A percentile compares a stretch with the other conserved stretches of the same genome.
Conservation (phyloP, 257 asterid genomes). For the Capsicum pubescens region DNA sequence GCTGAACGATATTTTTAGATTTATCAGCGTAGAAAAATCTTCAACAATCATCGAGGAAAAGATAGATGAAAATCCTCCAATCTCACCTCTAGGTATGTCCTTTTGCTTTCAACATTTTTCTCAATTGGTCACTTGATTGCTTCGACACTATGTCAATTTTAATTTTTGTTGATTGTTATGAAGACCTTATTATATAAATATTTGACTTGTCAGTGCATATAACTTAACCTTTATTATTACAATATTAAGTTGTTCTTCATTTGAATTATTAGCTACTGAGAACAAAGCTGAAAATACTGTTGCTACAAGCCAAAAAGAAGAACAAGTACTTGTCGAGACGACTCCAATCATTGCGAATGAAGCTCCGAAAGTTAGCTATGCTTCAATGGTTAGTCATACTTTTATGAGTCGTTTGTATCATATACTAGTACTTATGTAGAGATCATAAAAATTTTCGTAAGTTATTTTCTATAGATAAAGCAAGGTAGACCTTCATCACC, state of each 20-base stretch:
- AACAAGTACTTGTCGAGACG: not conserved
- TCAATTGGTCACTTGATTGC: too few relatives aligned
- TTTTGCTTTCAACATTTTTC: not conserved
- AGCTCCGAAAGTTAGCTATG: not conserved
- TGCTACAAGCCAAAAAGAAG: too few relatives aligned
- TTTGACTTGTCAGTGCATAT: not conserved
- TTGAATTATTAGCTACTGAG: not conserved
- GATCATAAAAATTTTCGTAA: too few relatives aligned
- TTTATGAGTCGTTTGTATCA: too few relatives aligned
- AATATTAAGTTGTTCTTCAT: not conserved
- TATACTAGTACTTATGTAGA: too few relatives aligned
- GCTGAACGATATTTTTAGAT: slow-evolving; percentile 57
- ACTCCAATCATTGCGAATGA: not conserved
- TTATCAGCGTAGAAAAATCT: not conserved
- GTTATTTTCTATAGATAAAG: too few relatives aligned
- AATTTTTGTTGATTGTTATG: too few relatives aligned
- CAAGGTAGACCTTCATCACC: too few relatives aligned
- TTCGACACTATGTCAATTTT: too few relatives aligned
- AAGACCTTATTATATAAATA: too few relatives aligned
- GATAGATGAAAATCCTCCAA: slow-evolving; percentile 14
- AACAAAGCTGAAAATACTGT: not conserved
- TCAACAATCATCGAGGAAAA: slow-evolving; percentile 18
- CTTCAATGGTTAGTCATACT: not conserved
- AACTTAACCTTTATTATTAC: not conserved
- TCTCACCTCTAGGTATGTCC: not conserved